Evolutionary conservation across 352 stramenopile species (phyloP).

Genomic region (Globisporangium nunn): DNA sequence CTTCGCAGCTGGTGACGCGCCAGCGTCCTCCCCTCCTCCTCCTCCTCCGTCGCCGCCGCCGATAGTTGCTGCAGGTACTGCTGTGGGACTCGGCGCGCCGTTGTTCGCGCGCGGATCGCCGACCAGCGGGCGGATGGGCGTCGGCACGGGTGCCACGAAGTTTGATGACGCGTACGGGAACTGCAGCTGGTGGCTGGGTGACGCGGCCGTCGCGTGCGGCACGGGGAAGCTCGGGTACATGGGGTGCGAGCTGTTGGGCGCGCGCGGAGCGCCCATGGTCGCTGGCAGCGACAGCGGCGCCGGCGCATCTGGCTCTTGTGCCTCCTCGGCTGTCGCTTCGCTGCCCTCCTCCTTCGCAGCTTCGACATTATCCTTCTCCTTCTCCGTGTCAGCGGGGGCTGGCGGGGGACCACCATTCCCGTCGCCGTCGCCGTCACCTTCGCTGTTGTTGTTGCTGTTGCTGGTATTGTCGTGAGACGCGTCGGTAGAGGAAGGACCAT

Average conservation of each 20-base stretch:
- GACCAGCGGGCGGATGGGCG: conserved; percentile 63
- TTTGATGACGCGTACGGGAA: conserved; percentile 56
- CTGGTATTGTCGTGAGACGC: neutral
- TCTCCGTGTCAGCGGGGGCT: neutral
- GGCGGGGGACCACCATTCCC: neutral
- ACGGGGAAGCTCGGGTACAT: conserved; percentile 15
- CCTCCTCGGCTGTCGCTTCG: neutral
- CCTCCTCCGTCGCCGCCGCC: neutral
- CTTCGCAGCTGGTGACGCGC: neutral
- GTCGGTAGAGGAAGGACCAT: neutral
- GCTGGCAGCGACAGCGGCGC: neutral
- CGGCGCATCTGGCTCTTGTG: neutral
- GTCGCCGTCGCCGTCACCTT: neutral
- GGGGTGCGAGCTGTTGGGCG: conserved; percentile 7
- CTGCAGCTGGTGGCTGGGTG: conserved; percentile 22
- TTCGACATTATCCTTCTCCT: neutral
- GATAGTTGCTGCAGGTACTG: neutral
- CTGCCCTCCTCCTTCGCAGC: neutral
- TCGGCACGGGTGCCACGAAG: conserved; percentile 59
- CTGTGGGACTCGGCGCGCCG: neutral
- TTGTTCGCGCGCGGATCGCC: conserved; percentile 42
- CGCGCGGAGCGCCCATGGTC: neutral
- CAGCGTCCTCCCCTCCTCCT: neutral
- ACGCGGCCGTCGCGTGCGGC: neutral
- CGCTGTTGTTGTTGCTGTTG: neutral